phyloP scores from a whole-genome alignment of 2,329 filamentous ascomycete species.

The Verticillium nonalfalfae region DNA sequence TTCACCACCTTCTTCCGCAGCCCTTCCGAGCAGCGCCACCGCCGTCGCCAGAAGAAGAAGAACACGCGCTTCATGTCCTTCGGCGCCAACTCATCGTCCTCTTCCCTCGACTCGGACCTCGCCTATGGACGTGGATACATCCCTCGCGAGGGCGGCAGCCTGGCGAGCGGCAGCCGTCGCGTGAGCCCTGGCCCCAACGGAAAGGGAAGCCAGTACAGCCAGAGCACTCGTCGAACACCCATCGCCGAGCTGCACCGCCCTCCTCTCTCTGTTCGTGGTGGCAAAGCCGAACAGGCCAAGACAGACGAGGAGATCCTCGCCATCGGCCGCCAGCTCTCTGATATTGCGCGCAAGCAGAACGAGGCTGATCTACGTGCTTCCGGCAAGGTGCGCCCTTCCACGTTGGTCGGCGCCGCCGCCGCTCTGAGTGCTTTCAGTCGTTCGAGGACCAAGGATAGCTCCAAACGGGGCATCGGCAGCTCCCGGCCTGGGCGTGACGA shows the following conservation, averaged over 20 bases:
- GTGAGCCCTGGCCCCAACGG: background rate
- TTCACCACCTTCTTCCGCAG: constrained; percentile 58
- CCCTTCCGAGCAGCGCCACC: constrained; percentile 47
- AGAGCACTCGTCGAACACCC: constrained; percentile 19
- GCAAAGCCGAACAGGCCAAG: constrained; percentile 23
- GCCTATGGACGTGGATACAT: constrained; percentile 60
- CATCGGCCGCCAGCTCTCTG: constrained; percentile 47
- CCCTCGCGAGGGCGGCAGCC: constrained; percentile 27
- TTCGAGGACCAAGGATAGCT: constrained; percentile 25
- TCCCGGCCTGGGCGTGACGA: constrained; percentile 33
- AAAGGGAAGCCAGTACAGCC: constrained; percentile 18
- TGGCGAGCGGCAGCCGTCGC: background rate
- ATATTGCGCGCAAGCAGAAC: constrained; percentile 45
- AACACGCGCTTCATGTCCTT: constrained; percentile 51
- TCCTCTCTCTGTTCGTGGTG: background rate
- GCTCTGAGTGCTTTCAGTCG: constrained; percentile 34
- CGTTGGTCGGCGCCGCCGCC: constrained; percentile 28
- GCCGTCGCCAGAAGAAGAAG: constrained; percentile 31
- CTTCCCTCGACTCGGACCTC: constrained; percentile 61
- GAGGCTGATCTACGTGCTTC: constrained; percentile 38
- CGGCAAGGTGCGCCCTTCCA: constrained; percentile 30
- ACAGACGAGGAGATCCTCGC: constrained; percentile 53
- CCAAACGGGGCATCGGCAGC: constrained; percentile 28
- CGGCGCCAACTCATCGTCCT: constrained; percentile 55
- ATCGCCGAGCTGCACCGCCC: background rate